Evolutionary conservation across 345 rosid species (phyloP).

Genomic region (Citrus sp.): DNA sequence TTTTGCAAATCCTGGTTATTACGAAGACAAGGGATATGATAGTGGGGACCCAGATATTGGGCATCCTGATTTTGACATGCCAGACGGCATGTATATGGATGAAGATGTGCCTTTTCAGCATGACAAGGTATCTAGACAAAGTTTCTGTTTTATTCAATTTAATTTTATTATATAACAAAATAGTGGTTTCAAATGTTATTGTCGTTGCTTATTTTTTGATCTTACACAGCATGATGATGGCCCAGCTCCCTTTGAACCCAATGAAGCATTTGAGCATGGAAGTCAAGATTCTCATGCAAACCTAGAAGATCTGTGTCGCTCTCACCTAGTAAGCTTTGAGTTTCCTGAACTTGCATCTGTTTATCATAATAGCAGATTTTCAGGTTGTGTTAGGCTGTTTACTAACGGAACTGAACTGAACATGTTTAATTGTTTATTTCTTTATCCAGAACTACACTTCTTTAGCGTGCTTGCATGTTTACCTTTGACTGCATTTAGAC

Average conservation of each 20-base stretch:
- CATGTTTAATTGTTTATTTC: not conserved
- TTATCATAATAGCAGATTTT: not conserved
- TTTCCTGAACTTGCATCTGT: not conserved
- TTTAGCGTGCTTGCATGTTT: not conserved
- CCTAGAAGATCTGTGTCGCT: slow-evolving; percentile 93
- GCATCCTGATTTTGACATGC: slow-evolving; percentile 43
- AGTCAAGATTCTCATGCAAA: slow-evolving; percentile 53
- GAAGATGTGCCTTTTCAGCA: slow-evolving; percentile 37
- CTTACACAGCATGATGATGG: slow-evolving; percentile 33
- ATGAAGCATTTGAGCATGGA: slow-evolving; percentile 41
- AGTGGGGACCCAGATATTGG: slow-evolving; percentile 51
- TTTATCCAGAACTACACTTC: not conserved
- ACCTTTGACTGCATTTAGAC: not conserved
- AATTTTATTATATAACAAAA: not conserved
- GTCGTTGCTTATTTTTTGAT: slow-evolving; percentile 20
- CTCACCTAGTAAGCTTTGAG: slow-evolving; percentile 69
- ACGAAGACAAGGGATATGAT: slow-evolving; percentile 41
- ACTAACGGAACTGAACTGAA: not conserved
- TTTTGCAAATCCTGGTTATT: slow-evolving; percentile 33
- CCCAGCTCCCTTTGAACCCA: slow-evolving; percentile 27
- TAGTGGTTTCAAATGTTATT: not conserved
- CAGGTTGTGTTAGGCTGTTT: not conserved
- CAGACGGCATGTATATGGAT: slow-evolving; percentile 50
- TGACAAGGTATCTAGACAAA: slow-evolving; percentile 34
- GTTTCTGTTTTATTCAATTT: slow-evolving; percentile 5